Evolutionary conservation across 768 basidiomycete genomes (phyloP).

Genomic region (Tricholoma sp.): DNA sequence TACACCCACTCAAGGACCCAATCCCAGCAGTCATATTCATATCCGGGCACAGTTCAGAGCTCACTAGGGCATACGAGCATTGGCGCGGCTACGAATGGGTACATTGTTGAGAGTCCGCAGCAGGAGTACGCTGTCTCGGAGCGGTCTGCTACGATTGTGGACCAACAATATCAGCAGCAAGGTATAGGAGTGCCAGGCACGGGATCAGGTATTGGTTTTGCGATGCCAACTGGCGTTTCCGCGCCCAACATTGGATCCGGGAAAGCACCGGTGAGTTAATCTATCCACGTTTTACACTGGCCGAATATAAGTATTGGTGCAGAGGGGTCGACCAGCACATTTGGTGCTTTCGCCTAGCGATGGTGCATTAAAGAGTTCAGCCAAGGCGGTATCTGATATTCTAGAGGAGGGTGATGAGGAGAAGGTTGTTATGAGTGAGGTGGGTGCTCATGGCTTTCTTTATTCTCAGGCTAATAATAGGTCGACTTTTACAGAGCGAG

Average conservation of each 20-base stretch:
- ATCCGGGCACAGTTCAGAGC: conserved; percentile 33
- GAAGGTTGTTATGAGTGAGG: conserved; percentile 59
- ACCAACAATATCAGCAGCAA: background rate
- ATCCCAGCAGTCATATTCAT: conserved; percentile 36
- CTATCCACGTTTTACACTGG: background rate
- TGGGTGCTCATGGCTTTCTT: conserved; percentile 26
- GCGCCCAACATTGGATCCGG: conserved; percentile 13
- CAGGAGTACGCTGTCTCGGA: background rate
- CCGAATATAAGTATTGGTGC: conserved; percentile 7
- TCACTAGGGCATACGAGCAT: conserved; percentile 38
- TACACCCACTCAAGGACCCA: conserved; percentile 38
- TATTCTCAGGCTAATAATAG: background rate
- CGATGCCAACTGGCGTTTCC: conserved; percentile 13
- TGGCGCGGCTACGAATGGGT: conserved; percentile 4
- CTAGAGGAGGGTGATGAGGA: conserved; percentile 46
- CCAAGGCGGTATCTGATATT: conserved; percentile 29
- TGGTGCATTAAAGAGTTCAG: conserved; percentile 42
- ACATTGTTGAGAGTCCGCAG: conserved; percentile 1
- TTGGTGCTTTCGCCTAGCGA: conserved; percentile 60
- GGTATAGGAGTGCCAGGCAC: background rate
- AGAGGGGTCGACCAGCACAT: conserved; percentile 46
- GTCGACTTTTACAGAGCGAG: conserved; percentile 42
- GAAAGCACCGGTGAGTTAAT: conserved; percentile 17
- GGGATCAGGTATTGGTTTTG: conserved; percentile 12
- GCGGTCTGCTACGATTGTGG: background rate